phyloP scores from a whole-genome alignment of 2,329 filamentous ascomycete genomes.

The Lachnellula subtilissima region DNA sequence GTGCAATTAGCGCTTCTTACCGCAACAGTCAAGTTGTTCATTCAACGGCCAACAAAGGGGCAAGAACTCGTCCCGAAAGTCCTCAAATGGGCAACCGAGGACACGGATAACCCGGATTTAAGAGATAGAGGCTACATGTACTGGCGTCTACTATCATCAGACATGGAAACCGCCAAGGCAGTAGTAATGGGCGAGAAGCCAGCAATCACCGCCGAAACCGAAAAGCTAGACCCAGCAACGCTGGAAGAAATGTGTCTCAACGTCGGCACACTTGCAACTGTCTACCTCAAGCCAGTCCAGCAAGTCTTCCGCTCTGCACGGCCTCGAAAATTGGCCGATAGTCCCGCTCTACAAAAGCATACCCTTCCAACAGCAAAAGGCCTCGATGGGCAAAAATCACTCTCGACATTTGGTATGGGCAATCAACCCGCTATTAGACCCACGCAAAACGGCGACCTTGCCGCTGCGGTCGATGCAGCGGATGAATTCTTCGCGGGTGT shows the following conservation, averaged over 20 bases:
- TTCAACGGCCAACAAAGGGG: constrained; percentile 90
- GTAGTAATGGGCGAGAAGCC: constrained; percentile 98
- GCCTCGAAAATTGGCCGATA: constrained; percentile 72
- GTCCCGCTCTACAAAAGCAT: constrained; percentile 77
- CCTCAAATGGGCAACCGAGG: constrained; percentile 96
- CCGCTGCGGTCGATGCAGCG: constrained; percentile 74
- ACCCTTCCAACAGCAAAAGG: constrained; percentile 49
- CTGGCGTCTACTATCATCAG: constrained; percentile 91
- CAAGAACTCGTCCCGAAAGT: constrained; percentile 91
- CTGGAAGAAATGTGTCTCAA: constrained; percentile 97
- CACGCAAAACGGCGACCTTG: constrained; percentile 45
- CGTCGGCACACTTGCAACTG: constrained; percentile 91
- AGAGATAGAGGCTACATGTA: constrained; percentile 98
- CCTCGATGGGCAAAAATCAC: constrained; percentile 53
- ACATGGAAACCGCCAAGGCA: constrained; percentile 77
- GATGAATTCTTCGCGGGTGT: constrained; percentile 84
- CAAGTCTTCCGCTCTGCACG: constrained; percentile 91
- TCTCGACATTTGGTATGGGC: constrained; percentile 52
- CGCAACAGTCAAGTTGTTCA: constrained; percentile 95
- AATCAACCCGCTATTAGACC: constrained; percentile 30
- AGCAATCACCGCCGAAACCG: constrained; percentile 90
- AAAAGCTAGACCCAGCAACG: constrained; percentile 85
- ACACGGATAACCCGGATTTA: constrained; percentile 97
- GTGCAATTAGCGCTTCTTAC: constrained; percentile 93
- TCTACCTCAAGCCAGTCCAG: constrained; percentile 96